Percentiles rank a stretch among this genome's conserved stretches.
phyloP scores from a whole-genome alignment of 2,329 filamentous ascomycete genomes.

The Polychaeton citri region DNA sequence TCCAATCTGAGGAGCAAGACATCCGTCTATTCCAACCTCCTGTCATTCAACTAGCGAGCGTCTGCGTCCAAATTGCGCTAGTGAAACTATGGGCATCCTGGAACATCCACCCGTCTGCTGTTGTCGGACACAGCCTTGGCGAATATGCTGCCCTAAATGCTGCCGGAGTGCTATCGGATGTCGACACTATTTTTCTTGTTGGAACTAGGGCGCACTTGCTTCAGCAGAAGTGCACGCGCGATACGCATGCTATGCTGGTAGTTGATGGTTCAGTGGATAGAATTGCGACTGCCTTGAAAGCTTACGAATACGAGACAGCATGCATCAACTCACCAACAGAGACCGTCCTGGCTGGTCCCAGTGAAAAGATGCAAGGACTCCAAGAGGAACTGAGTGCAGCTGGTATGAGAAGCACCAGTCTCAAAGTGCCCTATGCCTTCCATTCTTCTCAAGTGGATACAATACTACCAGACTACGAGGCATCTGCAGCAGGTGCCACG shows the following conservation, averaged over 20 bases:
- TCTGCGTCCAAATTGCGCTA: conserved; percentile 30
- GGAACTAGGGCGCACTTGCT: conserved; percentile 13
- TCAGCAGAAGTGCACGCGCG: conserved; percentile 2
- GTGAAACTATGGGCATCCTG: conserved; percentile 13
- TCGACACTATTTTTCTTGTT: conserved; percentile 24
- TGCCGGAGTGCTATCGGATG: conserved; percentile 21
- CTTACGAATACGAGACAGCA: conserved; percentile 7
- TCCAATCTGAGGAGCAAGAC: conserved; percentile 7
- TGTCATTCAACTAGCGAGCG: conserved; percentile 26
- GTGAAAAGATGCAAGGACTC: conserved; percentile 5
- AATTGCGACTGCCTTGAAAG: conserved; percentile 2
- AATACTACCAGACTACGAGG: conserved; percentile 7
- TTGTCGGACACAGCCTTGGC: conserved; percentile 23
- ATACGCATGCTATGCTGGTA: conserved; percentile 9
- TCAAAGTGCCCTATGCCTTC: conserved; percentile 14
- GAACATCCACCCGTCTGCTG: conserved; percentile 13
- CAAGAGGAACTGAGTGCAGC: conserved; percentile 2
- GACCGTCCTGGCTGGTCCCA: conserved; percentile 10
- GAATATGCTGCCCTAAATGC: conserved; percentile 26
- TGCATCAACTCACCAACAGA: conserved; percentile 12
- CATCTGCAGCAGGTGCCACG: conserved; percentile 3
- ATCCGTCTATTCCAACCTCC: conserved; percentile 6
- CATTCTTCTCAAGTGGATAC: conserved; percentile 14
- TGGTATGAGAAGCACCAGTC: conserved; percentile 5
- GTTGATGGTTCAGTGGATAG: conserved; percentile 4